Conservation (phyloP, 208 protist species). For the Blastocrithidia nonstop region DNA sequence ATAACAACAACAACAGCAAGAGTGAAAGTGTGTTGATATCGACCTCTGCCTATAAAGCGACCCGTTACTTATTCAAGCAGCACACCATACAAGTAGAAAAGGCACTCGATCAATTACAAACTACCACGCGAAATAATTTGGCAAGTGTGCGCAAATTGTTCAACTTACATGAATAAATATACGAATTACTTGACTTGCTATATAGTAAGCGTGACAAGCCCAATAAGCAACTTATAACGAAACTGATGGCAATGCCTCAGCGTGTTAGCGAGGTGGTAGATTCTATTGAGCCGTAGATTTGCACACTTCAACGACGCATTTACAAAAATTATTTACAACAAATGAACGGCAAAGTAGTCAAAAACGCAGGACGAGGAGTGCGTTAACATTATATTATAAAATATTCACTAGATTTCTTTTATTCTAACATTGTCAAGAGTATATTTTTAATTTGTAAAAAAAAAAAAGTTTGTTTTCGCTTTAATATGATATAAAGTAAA, state of each 20-base stretch:
- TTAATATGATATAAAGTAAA: too few relatives aligned
- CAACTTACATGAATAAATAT: constrained; percentile 69
- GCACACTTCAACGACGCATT: constrained; percentile 44
- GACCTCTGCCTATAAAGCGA: constrained; percentile 44
- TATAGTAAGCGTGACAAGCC: constrained; percentile 56
- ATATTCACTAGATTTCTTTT: background rate
- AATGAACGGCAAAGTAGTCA: constrained; percentile 10
- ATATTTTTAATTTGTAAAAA: too few relatives aligned
- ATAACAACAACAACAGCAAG: background rate
- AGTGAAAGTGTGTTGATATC: constrained; percentile 13
- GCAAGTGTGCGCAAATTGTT: constrained; percentile 60
- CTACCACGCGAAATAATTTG: constrained; percentile 38
- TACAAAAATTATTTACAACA: constrained; percentile 50
- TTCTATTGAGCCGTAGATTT: constrained; percentile 61
- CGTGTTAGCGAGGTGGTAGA: constrained; percentile 57
- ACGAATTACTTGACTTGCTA: constrained; percentile 55
- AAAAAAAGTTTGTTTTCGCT: too few relatives aligned
- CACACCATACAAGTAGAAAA: constrained; percentile 64
- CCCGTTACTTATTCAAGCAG: constrained; percentile 69
- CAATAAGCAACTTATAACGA: constrained; percentile 26
- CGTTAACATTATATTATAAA: background rate
- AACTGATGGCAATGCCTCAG: constrained; percentile 64
- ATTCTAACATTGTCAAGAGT: too few relatives aligned
- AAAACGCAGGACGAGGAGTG: constrained; percentile 14
- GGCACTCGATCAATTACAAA: constrained; percentile 52